phyloP scores from a whole-genome alignment of 73 alveolate genomes.

The Durusdinium trenchii region DNA sequence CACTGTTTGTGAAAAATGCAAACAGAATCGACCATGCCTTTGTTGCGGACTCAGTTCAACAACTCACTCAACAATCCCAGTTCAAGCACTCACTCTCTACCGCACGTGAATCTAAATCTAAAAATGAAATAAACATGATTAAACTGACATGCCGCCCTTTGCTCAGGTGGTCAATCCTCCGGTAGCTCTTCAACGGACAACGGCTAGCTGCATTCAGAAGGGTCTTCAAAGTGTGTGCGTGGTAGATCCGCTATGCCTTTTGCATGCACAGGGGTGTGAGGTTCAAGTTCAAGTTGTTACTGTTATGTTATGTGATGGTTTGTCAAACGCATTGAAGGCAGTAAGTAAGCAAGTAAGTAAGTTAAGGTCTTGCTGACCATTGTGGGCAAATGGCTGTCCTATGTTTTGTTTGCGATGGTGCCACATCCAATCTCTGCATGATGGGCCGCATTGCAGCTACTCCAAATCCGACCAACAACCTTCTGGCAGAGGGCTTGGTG shows the following conservation, averaged over 20 bases:
- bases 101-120: too few species aligned
- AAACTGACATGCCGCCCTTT: too few species aligned
- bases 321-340: too few species aligned
- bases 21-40: too few species aligned
- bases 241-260: neutral
- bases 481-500: too few species aligned
- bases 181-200: neutral
- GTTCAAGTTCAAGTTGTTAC: neutral
- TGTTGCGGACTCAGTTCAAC: neutral
- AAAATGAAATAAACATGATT: neutral
- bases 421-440: neutral
- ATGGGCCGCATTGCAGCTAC: neutral
- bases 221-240: neutral
- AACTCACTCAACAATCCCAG: neutral
- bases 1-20: neutral
- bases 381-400: neutral
- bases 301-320: neutral
- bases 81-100: neutral
- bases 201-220: neutral
- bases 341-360: too few species aligned
- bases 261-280: neutral
- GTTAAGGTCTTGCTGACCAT: neutral
- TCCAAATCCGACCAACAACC: too few species aligned
- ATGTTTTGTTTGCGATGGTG: slow-evolving; percentile 29
- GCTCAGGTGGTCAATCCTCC: slow-evolving; percentile 21